Conservation (phyloP, 192 early-diverging fungal species). For the Thamnidium elegans region DNA sequence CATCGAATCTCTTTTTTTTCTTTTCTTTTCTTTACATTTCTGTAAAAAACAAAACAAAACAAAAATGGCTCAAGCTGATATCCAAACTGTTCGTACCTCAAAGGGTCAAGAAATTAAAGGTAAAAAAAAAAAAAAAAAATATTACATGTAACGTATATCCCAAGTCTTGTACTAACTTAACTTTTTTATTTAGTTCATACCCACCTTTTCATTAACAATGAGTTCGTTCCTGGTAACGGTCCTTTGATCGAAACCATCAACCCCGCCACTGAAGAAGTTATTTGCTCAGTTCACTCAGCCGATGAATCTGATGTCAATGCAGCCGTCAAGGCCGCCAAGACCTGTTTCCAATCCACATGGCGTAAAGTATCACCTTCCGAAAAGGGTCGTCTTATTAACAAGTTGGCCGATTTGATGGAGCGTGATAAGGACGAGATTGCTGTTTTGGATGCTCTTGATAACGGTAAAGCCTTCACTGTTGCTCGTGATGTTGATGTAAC, state of each 20-base stretch:
- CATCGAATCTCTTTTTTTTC: no score
- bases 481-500: constrained; percentile 65
- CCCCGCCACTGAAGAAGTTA: constrained; percentile 59
- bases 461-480: constrained; percentile 69
- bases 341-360: constrained; percentile 47
- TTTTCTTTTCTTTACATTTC: no score
- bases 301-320: constrained; percentile 54
- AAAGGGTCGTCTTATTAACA: constrained; percentile 50
- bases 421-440: constrained; percentile 49
- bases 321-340: constrained; percentile 61
- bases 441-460: constrained; percentile 65
- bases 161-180: not conserved
- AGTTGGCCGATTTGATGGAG: constrained; percentile 58
- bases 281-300: constrained; percentile 57
- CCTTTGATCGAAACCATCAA: constrained; percentile 56
- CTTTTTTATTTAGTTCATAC: constrained; percentile 25
- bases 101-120: constrained; percentile 26
- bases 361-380: constrained; percentile 40
- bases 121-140: not conserved
- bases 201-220: constrained; percentile 67
- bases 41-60: no score
- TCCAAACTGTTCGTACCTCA: constrained; percentile 26
- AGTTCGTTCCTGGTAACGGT: constrained; percentile 46
- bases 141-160: no score
- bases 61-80: constrained; percentile 28